These are phyloP conservation scores for Mrakia frigida DNA, from an alignment of 768 basidiomycete genomes.

Conservation along the genomic window DNA sequence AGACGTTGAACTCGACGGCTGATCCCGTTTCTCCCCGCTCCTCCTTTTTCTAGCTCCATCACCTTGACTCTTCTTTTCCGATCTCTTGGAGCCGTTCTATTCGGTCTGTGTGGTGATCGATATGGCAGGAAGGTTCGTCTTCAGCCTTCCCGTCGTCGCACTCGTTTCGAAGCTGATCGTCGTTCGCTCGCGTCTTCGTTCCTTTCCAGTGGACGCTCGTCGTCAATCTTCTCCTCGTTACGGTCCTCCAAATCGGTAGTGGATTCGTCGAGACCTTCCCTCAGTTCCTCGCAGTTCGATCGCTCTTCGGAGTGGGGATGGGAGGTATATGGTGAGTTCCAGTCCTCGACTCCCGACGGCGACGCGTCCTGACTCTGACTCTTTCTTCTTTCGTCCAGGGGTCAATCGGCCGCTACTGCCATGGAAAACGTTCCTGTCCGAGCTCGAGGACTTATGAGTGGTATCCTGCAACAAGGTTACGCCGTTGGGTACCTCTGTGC, in stretches of 20 bases:
- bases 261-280: conserved; percentile 72
- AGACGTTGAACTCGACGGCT: too few species aligned
- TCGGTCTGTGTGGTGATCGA: conserved; percentile 54
- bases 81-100: conserved; percentile 59
- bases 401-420: conserved; percentile 53
- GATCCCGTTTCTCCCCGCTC: conserved; percentile 36
- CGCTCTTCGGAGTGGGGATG: conserved; percentile 58
- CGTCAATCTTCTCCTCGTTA: conserved; percentile 64
- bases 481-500: conserved; percentile 61
- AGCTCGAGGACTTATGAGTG: conserved; percentile 75
- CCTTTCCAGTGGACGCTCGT: conserved; percentile 86
- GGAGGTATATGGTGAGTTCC: conserved; percentile 70
- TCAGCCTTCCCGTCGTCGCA: neutral
- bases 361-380: too few species aligned
- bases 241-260: conserved; percentile 67
- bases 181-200: neutral
- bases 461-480: conserved; percentile 83
- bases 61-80: conserved; percentile 91
- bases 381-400: neutral
- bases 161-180: neutral
- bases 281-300: conserved; percentile 62
- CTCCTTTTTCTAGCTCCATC: conserved; percentile 55
- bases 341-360: too few species aligned
- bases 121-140: neutral
- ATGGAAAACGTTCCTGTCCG: conserved; percentile 86